These are phyloP conservation scores for Cucurbita ficifolia DNA, from an alignment of 306 rosid genomes.

Conservation along the genomic window DNA sequence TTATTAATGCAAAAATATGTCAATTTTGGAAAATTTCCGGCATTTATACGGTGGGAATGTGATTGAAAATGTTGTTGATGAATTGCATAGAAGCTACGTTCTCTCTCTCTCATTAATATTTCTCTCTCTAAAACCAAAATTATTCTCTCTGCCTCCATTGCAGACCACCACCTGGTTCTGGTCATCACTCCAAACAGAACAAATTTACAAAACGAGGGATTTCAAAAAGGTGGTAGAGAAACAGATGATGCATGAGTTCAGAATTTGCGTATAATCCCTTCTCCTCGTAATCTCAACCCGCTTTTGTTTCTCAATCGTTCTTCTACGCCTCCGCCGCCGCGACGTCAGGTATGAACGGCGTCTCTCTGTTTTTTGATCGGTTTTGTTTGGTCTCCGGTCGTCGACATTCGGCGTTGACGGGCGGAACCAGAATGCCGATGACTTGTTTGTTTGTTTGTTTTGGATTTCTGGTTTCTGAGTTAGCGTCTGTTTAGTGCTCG, in stretches of 20 bases:
- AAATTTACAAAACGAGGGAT: neutral
- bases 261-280: neutral
- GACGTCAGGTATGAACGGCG: neutral
- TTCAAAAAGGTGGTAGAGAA: neutral
- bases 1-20: neutral
- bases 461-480: neutral
- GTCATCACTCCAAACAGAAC: neutral
- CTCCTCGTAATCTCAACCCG: neutral
- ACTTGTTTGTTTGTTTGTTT: neutral
- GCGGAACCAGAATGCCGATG: neutral
- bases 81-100: neutral
- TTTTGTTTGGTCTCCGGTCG: neutral
- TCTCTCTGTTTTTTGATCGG: neutral
- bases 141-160: neutral
- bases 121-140: neutral
- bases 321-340: neutral
- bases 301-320: neutral
- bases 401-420: neutral
- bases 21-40: neutral
- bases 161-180: neutral
- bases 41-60: neutral
- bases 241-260: neutral
- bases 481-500: neutral
- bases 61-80: neutral
- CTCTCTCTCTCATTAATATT: neutral